These are phyloP conservation scores for Vigna unguiculata DNA, from an alignment of 306 rosid genomes.

Conservation along the genomic window DNA sequence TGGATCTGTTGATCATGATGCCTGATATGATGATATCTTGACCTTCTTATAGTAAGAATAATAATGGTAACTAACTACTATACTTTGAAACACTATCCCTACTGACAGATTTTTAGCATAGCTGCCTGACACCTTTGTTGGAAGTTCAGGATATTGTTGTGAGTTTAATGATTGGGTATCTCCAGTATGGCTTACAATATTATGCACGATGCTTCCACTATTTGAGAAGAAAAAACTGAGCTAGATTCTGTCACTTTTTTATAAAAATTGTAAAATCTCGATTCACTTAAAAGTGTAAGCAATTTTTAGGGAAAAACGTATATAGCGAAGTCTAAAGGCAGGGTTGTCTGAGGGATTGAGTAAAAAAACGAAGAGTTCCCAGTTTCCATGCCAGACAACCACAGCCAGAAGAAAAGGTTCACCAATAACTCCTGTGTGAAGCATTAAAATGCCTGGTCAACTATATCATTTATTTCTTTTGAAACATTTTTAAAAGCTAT, in stretches of 20 bases:
- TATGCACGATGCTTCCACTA: neutral
- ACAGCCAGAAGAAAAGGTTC: too few species aligned
- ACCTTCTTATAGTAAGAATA: slow-evolving; percentile 13
- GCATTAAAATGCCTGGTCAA: too few species aligned
- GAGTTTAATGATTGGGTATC: slow-evolving; percentile 17
- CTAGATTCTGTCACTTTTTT: neutral
- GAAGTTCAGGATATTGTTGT: slow-evolving; percentile 14
- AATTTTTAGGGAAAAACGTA: too few species aligned
- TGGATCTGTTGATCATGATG: slow-evolving; percentile 19
- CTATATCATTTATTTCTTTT: too few species aligned
- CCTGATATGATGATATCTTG: neutral
- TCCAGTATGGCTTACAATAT: neutral
- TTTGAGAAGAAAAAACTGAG: neutral
- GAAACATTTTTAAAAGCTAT: too few species aligned
- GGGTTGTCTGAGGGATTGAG: too few species aligned
- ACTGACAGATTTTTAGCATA: neutral
- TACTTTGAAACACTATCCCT: slow-evolving; percentile 1
- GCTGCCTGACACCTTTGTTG: neutral
- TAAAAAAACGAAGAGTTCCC: neutral
- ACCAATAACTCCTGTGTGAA: too few species aligned
- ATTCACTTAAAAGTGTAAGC: neutral
- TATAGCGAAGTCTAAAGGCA: too few species aligned
- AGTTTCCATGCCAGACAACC: too few species aligned
- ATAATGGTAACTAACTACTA: slow-evolving; percentile 13
- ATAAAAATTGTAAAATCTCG: neutral